These are phyloP conservation scores for Neonectria punicea DNA, from an alignment of 2,329 filamentous ascomycete species.

Conservation along the genomic window DNA sequence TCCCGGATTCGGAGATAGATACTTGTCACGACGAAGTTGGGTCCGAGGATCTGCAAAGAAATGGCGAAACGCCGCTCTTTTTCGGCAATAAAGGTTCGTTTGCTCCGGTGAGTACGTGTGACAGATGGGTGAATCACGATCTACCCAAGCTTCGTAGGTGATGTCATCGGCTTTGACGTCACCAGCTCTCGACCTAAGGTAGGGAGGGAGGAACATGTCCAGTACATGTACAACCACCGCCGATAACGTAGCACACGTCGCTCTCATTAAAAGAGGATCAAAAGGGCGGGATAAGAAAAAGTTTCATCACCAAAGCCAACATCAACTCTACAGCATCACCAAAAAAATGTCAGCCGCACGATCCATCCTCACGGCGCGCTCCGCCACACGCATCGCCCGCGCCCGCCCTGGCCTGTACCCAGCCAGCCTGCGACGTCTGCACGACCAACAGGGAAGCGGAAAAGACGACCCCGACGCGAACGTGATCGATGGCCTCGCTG, in stretches of 20 bases:
- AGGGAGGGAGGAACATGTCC: not conserved
- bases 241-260: not conserved
- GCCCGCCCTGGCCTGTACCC: conserved; percentile 18
- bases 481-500: conserved; percentile 43
- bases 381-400: conserved; percentile 22
- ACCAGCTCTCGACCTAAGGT: not conserved
- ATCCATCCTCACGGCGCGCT: conserved; percentile 13
- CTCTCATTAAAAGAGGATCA: not conserved
- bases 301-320: not conserved
- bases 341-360: conserved; percentile 9
- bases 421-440: conserved; percentile 6
- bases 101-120: not conserved
- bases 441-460: conserved; percentile 14
- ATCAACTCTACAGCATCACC: not conserved
- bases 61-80: not conserved
- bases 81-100: not conserved
- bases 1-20: not conserved
- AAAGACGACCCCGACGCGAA: conserved; percentile 17
- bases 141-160: not conserved
- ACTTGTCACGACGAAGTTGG: not conserved
- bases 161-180: conserved; percentile 9
- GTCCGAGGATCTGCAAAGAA: not conserved
- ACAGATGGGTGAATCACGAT: not conserved
- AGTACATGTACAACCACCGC: not conserved
- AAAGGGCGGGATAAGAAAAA: not conserved